Percentiles rank a stretch among this genome's conserved stretches.
Evolutionary conservation across 1,284 basidiomycete genomes (phyloP).

Genomic region (Apiotrichum mycotoxinovorans): DNA sequence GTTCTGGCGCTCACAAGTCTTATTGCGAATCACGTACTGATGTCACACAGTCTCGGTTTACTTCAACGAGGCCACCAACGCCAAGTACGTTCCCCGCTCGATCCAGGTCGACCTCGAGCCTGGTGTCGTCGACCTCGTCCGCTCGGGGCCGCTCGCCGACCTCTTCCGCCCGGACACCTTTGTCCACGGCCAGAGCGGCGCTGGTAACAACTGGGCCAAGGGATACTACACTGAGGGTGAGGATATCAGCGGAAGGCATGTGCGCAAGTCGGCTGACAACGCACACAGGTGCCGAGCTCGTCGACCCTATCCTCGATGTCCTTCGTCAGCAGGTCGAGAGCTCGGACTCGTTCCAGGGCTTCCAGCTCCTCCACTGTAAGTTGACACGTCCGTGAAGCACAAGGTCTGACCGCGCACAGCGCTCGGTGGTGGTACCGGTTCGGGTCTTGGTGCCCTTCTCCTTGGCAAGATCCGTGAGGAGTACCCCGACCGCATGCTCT

Average conservation of each 20-base stretch:
- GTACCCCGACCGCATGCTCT: conserved; percentile 87
- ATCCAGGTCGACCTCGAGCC: conserved; percentile 86
- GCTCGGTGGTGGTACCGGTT: conserved; percentile 87
- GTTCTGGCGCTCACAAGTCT: too few relatives aligned
- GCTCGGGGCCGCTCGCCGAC: conserved; percentile 55
- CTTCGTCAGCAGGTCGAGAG: conserved; percentile 70
- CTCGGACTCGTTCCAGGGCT: conserved; percentile 87
- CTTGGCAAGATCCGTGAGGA: conserved; percentile 86
- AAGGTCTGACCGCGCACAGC: conserved; percentile 41
- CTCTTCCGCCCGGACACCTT: conserved; percentile 89
- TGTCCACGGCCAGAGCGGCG: conserved; percentile 66
- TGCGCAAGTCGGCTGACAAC: background rate
- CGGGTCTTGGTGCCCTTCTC: conserved; percentile 77
- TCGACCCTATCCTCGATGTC: conserved; percentile 76
- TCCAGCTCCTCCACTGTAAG: conserved; percentile 78
- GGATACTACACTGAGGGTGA: conserved; percentile 75
- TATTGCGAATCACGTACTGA: background rate
- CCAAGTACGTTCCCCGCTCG: conserved; percentile 81
- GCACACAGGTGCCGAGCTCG: conserved; percentile 74
- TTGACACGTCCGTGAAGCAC: background rate
- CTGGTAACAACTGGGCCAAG: conserved; percentile 55
- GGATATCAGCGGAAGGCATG: background rate
- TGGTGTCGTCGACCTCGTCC: conserved; percentile 72
- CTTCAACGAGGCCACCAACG: conserved; percentile 48
- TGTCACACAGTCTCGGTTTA: conserved; percentile 44